These are phyloP conservation scores for Fusarium sp. DNA, from an alignment of 2,329 filamentous ascomycete genomes.

Conservation along the genomic window DNA sequence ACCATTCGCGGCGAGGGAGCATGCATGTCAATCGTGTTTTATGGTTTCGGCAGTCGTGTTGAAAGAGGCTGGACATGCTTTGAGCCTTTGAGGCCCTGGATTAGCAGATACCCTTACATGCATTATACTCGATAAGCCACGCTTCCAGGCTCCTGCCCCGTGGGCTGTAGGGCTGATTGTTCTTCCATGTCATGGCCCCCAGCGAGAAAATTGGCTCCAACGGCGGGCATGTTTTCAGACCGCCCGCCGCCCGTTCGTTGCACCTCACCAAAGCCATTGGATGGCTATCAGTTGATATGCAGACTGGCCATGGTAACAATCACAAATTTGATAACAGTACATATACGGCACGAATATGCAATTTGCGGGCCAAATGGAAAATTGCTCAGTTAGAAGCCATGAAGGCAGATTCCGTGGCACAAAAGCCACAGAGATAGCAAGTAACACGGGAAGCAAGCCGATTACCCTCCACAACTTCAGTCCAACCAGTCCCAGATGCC, in stretches of 20 bases:
- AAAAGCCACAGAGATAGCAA: constrained; percentile 36
- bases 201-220: constrained; percentile 13
- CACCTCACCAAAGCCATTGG: constrained; percentile 17
- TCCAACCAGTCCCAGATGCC: constrained; percentile 40
- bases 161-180: constrained; percentile 40
- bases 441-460: constrained; percentile 40
- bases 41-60: neutral
- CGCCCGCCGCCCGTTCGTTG: constrained; percentile 15
- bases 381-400: constrained; percentile 39
- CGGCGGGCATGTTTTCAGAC: constrained; percentile 20
- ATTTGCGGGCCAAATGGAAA: constrained; percentile 19
- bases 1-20: neutral
- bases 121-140: neutral
- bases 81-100: neutral
- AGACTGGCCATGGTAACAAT: neutral
- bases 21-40: neutral
- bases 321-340: neutral
- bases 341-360: constrained; percentile 5
- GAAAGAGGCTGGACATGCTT: neutral
- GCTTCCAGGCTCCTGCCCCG: neutral
- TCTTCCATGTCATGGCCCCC: neutral
- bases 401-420: constrained; percentile 29
- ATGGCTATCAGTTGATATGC: neutral
- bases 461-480: constrained; percentile 41
- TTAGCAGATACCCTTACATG: neutral